Evolutionary conservation across 345 rosid genomes (phyloP).

Genomic region (Moricandia moricandioides): DNA sequence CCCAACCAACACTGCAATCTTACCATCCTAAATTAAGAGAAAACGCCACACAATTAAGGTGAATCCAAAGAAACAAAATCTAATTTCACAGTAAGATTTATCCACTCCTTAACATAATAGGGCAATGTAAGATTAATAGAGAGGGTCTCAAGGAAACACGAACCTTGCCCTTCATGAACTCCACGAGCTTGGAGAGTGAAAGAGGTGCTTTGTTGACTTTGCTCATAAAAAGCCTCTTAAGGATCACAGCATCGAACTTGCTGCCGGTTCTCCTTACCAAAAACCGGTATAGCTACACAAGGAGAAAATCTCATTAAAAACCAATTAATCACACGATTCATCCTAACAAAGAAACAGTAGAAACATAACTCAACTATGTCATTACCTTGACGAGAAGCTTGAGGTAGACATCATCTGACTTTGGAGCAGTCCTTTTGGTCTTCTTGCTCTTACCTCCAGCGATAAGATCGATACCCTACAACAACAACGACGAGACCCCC

Average conservation of each 20-base stretch:
- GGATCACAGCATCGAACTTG: slow-evolving; percentile 86
- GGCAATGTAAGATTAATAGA: neutral
- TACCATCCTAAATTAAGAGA: slow-evolving; percentile 45
- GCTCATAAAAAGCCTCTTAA: slow-evolving; percentile 96
- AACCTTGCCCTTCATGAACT: slow-evolving; percentile 74
- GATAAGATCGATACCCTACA: slow-evolving; percentile 84
- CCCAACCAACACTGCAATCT: slow-evolving; percentile 81
- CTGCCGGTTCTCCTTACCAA: slow-evolving; percentile 85
- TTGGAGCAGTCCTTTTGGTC: slow-evolving; percentile 79
- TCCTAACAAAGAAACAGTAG: neutral
- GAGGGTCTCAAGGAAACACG: neutral
- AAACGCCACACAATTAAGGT: neutral
- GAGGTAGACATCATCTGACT: slow-evolving; percentile 88
- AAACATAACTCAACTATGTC: neutral
- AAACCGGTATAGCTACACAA: slow-evolving; percentile 72
- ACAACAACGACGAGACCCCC: neutral
- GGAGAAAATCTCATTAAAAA: neutral
- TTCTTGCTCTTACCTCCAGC: slow-evolving; percentile 97
- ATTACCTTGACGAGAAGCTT: slow-evolving; percentile 91
- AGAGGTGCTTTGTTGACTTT: slow-evolving; percentile 85
- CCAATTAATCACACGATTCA: neutral
- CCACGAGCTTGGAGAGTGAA: slow-evolving; percentile 70
- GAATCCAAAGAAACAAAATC: neutral
- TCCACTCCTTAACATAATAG: neutral
- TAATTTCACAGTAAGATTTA: neutral